Conservation (phyloP, 2,329 filamentous ascomycete genomes). For the Fusarium sp. region DNA sequence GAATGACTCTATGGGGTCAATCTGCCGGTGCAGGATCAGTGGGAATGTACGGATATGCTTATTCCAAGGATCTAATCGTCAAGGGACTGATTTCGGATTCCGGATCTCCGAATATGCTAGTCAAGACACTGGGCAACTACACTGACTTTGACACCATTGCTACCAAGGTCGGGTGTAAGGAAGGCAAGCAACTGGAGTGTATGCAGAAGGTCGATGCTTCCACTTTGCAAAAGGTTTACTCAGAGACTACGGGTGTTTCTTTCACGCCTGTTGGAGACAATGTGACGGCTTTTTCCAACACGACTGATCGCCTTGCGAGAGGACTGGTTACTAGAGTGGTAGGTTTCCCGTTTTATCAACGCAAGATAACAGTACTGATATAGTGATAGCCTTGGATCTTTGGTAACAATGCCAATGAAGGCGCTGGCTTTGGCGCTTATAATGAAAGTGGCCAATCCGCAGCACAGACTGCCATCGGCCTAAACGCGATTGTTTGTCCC, state of each 20-base stretch:
- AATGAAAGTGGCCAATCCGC: background rate
- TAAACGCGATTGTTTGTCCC: slow-evolving; percentile 9
- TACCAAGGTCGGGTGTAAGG: background rate
- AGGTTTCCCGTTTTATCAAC: rapidly evolving
- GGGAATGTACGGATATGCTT: slow-evolving; percentile 22
- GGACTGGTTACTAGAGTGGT: slow-evolving; percentile 16
- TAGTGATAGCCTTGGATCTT: slow-evolving; percentile 13
- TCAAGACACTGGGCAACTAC: slow-evolving; percentile 3
- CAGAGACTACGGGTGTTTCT: background rate
- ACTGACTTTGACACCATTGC: slow-evolving; percentile 17
- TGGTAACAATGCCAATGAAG: slow-evolving; percentile 28
- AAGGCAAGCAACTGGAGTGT: background rate
- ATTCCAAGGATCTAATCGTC: slow-evolving; percentile 12
- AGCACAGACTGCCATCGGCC: slow-evolving; percentile 4
- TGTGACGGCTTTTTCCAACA: slow-evolving; percentile 7
- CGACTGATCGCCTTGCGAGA: slow-evolving; percentile 1
- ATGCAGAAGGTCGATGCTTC: slow-evolving; percentile 18
- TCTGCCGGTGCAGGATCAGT: slow-evolving; percentile 22
- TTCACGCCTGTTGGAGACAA: slow-evolving; percentile 16
- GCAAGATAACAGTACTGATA: background rate
- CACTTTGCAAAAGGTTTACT: slow-evolving; percentile 7
- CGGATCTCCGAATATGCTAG: background rate
- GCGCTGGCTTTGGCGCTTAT: slow-evolving; percentile 17
- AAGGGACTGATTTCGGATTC: slow-evolving; percentile 16
- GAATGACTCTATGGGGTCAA: slow-evolving; percentile 17